phyloP scores from a whole-genome alignment of 305 asterid species.

The Fraxinus albicans region DNA sequence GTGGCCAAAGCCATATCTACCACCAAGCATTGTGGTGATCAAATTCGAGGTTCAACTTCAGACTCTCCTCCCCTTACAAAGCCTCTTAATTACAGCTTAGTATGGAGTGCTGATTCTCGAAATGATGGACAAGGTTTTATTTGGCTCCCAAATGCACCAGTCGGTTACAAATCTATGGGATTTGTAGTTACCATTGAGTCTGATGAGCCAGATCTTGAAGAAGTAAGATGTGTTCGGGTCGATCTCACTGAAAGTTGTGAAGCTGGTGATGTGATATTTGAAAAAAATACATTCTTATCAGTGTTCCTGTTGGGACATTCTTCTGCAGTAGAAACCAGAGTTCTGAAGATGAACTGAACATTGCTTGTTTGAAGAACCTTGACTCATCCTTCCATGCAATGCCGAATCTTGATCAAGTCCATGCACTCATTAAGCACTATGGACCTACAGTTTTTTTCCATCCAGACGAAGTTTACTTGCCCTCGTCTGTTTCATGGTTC shows the following conservation, averaged over 20 bases:
- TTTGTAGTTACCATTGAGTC: conserved; percentile 48
- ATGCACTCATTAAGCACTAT: conserved; percentile 64
- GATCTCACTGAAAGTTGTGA: conserved; percentile 70
- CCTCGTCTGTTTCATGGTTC: conserved; percentile 89
- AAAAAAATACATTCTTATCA: conserved; percentile 33
- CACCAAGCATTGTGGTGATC: not conserved
- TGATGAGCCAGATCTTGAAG: conserved; percentile 56
- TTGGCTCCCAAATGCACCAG: conserved; percentile 74
- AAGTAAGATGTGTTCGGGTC: conserved; percentile 65
- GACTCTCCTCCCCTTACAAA: conserved; percentile 51
- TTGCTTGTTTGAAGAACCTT: conserved; percentile 67
- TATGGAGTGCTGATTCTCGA: conserved; percentile 51
- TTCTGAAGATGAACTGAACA: conserved; percentile 27
- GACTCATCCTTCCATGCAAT: conserved; percentile 48
- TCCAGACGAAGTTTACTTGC: conserved; percentile 74
- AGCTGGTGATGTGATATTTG: conserved; percentile 41
- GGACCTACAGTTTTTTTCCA: conserved; percentile 82
- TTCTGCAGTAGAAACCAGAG: conserved; percentile 37
- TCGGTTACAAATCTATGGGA: conserved; percentile 62
- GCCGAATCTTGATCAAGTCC: conserved; percentile 74
- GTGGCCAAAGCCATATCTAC: conserved; percentile 47
- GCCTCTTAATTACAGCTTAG: conserved; percentile 59
- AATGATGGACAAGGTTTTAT: conserved; percentile 45
- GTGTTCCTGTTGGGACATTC: conserved; percentile 73
- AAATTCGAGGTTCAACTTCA: conserved; percentile 11